Base-by-base conservation (phyloP, 2,329 filamentous ascomycete species). In the Botrytis tulipae region DNA sequence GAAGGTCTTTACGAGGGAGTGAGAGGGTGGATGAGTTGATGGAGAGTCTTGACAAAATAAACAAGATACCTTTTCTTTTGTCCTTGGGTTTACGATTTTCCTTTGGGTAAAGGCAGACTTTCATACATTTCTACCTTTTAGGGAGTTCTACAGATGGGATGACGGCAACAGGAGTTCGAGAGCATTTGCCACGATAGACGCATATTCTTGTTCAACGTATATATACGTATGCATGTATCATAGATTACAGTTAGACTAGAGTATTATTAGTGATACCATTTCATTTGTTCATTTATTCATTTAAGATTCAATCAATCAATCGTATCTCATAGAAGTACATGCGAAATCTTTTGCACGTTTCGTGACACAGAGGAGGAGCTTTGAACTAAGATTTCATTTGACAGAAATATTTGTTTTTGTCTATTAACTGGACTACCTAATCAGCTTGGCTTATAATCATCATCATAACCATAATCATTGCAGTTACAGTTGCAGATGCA, bases 351-450 rank as follows among this genome's bases (percentile, higher is more conserved):
- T 32, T 32, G 32, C 2, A 32, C 32, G 32, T 32, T 32, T 32
- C 4, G 32, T 32, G 32, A 32, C 32, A 32, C 32, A 4, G 32
- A 32, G 32, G 32, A 32, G 32, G 32, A 32, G 32, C 32, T 32
- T 32, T 32, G 32, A 32, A 32, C 32, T 32, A 32, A 32, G 32
- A 32, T 32, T 32, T 4, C 32, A 32, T 32, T 32, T 32, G 32
- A 46, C 0, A 46, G 44, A 16, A 46, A 9, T 46, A 9, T 22
- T 2, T 46, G 2, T 10, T 25, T 25, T 48, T 10, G 22, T 8
- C 7, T 1, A 3, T 10, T 9, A 12, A 10, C 4, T n/a, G 25
- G 14, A 14, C 8, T n/a, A n/a, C 22, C 10, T n/a, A 25, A 5
- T 51, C 4, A 14, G 4, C n/a, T 37, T 37, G 37, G 37, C 4